Conservation (phyloP, 2,329 filamentous ascomycete genomes). For the Onygenales sp. region DNA sequence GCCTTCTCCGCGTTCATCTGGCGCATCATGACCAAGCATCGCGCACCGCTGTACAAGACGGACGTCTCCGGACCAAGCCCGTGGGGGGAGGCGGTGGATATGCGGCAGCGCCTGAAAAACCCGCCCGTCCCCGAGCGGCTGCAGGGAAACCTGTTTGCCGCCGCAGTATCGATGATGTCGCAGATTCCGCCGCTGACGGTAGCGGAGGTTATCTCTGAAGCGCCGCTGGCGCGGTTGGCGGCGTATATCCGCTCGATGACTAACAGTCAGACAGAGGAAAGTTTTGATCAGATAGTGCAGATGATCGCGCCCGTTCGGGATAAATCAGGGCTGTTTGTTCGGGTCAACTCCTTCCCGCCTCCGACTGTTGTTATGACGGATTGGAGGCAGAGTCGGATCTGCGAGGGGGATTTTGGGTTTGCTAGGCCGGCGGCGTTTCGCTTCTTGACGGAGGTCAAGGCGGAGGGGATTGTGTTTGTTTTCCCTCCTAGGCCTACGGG, state of each 20-base stretch:
- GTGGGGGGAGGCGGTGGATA: conserved; percentile 32
- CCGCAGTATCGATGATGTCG: conserved; percentile 15
- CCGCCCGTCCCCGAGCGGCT: conserved; percentile 25
- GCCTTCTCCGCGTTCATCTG: conserved; percentile 36
- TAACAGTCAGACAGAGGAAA: conserved; percentile 24
- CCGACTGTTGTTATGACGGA: conserved; percentile 28
- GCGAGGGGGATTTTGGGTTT: conserved; percentile 28
- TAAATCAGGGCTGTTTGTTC: conserved; percentile 25
- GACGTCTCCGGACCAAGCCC: conserved; percentile 18
- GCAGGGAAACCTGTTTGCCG: conserved; percentile 29
- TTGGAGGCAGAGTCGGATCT: conserved; percentile 24
- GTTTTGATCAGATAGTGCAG: conserved; percentile 20
- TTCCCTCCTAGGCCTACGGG: conserved; percentile 21
- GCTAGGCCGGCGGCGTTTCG: conserved; percentile 24
- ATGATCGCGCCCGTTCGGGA: conserved; percentile 27
- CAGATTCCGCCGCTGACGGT: conserved; percentile 21
- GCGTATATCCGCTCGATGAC: conserved; percentile 30
- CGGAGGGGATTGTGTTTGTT: conserved; percentile 18
- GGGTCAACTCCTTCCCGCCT: conserved; percentile 27
- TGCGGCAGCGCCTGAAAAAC: conserved; percentile 27
- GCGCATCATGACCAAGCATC: conserved; percentile 28
- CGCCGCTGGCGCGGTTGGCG: conserved; percentile 26
- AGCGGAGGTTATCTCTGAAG: conserved; percentile 26
- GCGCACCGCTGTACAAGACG: conserved; percentile 25
- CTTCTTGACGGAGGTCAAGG: conserved; percentile 22